Percentiles rank a stretch among this genome's conserved stretches.
Conservation (phyloP, 768 basidiomycete species). For the Mycena rebaudengoi region DNA sequence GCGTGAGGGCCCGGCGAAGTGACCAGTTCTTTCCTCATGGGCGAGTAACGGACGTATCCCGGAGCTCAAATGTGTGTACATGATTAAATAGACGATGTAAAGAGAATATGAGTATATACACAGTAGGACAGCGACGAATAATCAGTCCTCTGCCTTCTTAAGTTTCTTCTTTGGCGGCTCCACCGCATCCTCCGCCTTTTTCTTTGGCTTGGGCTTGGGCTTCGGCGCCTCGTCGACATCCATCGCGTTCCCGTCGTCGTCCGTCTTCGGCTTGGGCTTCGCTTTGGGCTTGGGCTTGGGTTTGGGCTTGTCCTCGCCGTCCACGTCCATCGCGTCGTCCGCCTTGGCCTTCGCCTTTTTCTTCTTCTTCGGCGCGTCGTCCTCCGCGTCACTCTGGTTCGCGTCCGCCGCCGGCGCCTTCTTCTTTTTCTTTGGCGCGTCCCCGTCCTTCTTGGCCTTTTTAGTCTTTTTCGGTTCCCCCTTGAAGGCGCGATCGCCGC, state of each 20-base stretch:
- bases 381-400: conserved; percentile 40
- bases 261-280: conserved; percentile 57
- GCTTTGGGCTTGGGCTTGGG: conserved; percentile 56
- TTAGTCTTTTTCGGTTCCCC: conserved; percentile 48
- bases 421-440: conserved; percentile 50
- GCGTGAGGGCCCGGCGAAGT: too few relatives aligned
- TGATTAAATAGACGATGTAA: too few relatives aligned
- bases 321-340: conserved; percentile 48
- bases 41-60: too few relatives aligned
- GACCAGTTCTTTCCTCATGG: too few relatives aligned
- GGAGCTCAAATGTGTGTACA: too few relatives aligned
- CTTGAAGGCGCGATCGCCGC: conserved; percentile 75
- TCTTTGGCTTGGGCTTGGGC: conserved; percentile 54
- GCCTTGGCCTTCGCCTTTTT: conserved; percentile 35
- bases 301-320: conserved; percentile 49
- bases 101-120: too few relatives aligned
- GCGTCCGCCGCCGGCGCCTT: conserved; percentile 51
- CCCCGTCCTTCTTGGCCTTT: conserved; percentile 50
- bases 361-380: conserved; percentile 43
- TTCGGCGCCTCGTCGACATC: conserved; percentile 50
- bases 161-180: conserved; percentile 80
- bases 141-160: conserved; percentile 54
- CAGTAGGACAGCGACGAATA: too few relatives aligned
- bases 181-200: conserved; percentile 41
- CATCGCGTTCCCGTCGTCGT: conserved; percentile 44